Base-by-base conservation (phyloP, 805 yeast genomes). In the Starmerella etchellsii region DNA sequence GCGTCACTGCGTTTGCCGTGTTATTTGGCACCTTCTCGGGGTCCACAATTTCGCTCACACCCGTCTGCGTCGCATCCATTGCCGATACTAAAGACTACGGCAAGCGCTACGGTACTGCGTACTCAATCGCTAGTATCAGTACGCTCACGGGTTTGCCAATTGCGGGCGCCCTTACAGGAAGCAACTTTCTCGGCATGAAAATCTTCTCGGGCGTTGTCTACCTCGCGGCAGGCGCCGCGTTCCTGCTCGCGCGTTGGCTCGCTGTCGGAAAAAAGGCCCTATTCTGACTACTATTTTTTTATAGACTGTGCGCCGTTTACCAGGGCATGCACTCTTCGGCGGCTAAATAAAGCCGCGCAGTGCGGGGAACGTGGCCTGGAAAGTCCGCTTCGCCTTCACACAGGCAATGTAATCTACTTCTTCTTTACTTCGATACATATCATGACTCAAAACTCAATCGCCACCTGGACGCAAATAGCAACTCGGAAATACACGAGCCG, bases 31-130 rank as follows among this genome's bases (percentile, higher is more conserved):
- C 52, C 31, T 44, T 48, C 45, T 43, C 49, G 5, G 54, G 54
- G 13, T 46, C 54, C 18, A 71, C 80, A 3, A 62, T 81, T 34
- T 68, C 81, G 1, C 53, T 80, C 34, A 70, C 80, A 0, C 88
- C 91, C 0, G 76, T 74, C 2, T 80, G 88, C 47, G 69, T 78
- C 16, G 70, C 80, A 0, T 70, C 71, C 31, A 71, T 81, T 21
- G 73, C 78, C 15, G 68, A 67, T 11, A 74, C 78, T 0, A 64
- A 68, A 41, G 73, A 76, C 43, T 79, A 78, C 57, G 87, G 87
- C 16, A 74, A 72, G 48, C 61, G 80, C 19, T 80, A 75, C 49
- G 85, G 87, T 0, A 68, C 82, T 11, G 69, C 76, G 43, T 78
- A 76, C 56, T 74, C 74, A 26, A 44, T 64, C 24, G 63, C 57